A percentile compares a stretch with the other conserved stretches of the same genome.
Evolutionary conservation across 1,139 yeast genomes (phyloP).

Genomic region (Pichia sp.): DNA sequence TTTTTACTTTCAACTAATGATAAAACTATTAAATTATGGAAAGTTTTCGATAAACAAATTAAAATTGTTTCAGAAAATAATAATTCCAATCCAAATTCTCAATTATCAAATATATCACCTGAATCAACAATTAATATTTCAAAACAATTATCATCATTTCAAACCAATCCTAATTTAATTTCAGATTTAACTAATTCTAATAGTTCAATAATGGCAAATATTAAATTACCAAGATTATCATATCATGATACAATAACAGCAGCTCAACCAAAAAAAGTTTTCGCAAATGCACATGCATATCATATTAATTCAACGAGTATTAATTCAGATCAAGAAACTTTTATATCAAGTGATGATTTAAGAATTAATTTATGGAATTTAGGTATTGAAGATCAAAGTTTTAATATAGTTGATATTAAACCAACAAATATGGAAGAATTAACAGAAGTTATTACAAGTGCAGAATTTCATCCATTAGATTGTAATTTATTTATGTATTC

Average conservation of each 20-base stretch:
- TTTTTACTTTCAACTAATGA: conserved; percentile 89
- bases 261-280: conserved; percentile 88
- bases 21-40: conserved; percentile 97
- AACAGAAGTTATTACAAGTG: conserved; percentile 97
- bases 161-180: conserved; percentile 23
- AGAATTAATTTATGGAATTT: conserved; percentile 95
- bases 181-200: conserved; percentile 9
- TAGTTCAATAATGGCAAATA: conserved; percentile 23
- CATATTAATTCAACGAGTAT: conserved; percentile 94
- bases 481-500: conserved; percentile 96
- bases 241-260: conserved; percentile 92
- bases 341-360: conserved; percentile 87
- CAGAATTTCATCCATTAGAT: conserved; percentile 90
- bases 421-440: conserved; percentile 99
- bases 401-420: conserved; percentile 94
- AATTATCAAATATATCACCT: conserved; percentile 4
- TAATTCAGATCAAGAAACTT: conserved; percentile 95
- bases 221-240: conserved; percentile 80
- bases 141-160: conserved; percentile 24
- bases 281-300: conserved; percentile 95
- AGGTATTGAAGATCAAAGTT: conserved; percentile 90
- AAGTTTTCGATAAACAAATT: conserved; percentile 84
- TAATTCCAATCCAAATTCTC: conserved; percentile 40
- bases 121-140: conserved; percentile 16
- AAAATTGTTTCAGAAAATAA: conserved; percentile 91